These are phyloP conservation scores for Butyriboletus appendiculatus DNA, from an alignment of 1,284 basidiomycete genomes.

Conservation along the genomic window DNA sequence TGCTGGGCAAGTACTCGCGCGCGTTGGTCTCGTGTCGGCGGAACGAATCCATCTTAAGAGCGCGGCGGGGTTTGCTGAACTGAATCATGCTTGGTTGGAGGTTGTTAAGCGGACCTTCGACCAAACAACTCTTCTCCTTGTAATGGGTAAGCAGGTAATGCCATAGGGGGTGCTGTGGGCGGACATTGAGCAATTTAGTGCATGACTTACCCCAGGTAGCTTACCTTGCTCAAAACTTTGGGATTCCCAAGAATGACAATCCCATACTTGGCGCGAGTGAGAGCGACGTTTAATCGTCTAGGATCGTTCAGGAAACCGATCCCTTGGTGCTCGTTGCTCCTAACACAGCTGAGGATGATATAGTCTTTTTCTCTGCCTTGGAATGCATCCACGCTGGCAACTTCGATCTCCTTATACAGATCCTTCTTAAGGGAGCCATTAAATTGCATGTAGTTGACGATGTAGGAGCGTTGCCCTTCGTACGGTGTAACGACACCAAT, in stretches of 20 bases:
- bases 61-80: constrained; percentile 92
- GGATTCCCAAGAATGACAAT: constrained; percentile 98
- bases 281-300: constrained; percentile 93
- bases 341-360: constrained; percentile 98
- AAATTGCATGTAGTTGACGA: constrained; percentile 99
- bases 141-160: constrained; percentile 98
- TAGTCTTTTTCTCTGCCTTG: constrained; percentile 99
- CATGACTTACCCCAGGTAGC: constrained; percentile 24
- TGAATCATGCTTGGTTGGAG: constrained; percentile 98
- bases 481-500: constrained; percentile 99
- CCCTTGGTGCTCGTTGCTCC: constrained; percentile 99
- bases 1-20: constrained; percentile 57
- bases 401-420: constrained; percentile 98
- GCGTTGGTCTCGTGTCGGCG: constrained; percentile 87
- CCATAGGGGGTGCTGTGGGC: constrained; percentile 89
- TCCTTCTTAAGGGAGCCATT: constrained; percentile 99
- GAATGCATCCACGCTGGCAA: constrained; percentile 98
- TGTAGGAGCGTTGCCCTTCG: constrained; percentile 98
- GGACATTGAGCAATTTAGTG: constrained; percentile 17
- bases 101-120: constrained; percentile 96
- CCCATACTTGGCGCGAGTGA: constrained; percentile 97
- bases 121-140: constrained; percentile 94
- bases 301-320: constrained; percentile 99
- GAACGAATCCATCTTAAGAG: constrained; percentile 88
- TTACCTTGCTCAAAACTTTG: constrained; percentile 96